Conservation (phyloP, 345 rosid genomes). For the Citrus hindsii region DNA sequence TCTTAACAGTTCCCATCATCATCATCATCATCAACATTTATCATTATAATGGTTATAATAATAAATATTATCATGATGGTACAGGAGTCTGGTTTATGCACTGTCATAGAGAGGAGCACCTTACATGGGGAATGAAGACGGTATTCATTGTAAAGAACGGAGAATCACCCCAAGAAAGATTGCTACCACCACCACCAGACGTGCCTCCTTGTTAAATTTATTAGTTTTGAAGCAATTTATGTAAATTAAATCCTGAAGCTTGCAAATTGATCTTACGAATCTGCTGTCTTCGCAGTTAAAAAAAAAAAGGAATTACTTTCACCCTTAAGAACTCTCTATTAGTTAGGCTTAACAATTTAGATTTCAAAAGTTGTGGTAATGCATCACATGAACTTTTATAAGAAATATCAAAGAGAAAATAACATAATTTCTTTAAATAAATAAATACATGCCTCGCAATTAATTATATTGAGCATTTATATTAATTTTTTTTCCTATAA, state of each 20-base stretch:
- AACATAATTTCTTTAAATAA: too few relatives aligned
- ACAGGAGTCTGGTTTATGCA: constrained; percentile 57
- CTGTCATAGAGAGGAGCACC: constrained; percentile 43
- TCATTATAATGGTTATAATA: not conserved
- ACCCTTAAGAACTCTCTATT: not conserved
- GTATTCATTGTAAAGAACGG: constrained; percentile 39
- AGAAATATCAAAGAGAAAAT: too few relatives aligned
- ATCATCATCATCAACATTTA: too few relatives aligned
- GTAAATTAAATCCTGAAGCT: not conserved
- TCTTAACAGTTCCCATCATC: too few relatives aligned
- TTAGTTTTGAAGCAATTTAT: not conserved
- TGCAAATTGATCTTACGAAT: not conserved
- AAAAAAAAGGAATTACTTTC: too few relatives aligned
- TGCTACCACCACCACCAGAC: constrained; percentile 36
- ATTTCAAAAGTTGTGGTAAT: too few relatives aligned
- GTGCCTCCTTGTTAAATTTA: constrained; percentile 35
- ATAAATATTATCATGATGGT: not conserved
- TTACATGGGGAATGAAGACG: constrained; percentile 43
- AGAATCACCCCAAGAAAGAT: not conserved
- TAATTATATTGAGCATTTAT: too few relatives aligned
- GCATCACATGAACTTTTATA: too few relatives aligned
- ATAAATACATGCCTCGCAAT: too few relatives aligned
- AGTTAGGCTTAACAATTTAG: too few relatives aligned
- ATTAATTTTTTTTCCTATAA: too few relatives aligned
- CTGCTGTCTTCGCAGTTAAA: not conserved